Conservation (phyloP, 2,329 filamentous ascomycete genomes). For the Talaromyces sp. region DNA sequence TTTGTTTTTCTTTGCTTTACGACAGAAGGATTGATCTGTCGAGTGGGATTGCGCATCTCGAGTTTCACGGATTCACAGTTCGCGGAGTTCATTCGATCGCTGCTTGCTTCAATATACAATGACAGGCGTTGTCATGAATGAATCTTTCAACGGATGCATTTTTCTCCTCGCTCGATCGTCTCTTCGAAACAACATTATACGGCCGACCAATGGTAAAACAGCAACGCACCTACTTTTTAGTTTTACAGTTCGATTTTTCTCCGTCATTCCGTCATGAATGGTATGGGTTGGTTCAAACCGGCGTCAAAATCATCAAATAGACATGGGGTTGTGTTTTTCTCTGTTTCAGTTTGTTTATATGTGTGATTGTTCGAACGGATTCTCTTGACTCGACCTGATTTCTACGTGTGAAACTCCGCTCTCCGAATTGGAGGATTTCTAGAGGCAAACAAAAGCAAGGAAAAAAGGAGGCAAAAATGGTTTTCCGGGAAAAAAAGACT, state of each 20-base stretch:
- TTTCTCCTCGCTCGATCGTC: neutral
- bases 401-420: neutral
- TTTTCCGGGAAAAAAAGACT: neutral
- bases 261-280: conserved; percentile 28
- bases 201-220: conserved; percentile 21
- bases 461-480: conserved; percentile 3
- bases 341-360: conserved; percentile 11
- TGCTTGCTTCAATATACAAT: neutral
- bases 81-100: conserved; percentile 6
- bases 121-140: neutral
- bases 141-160: neutral
- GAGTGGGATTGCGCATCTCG: conserved; percentile 2
- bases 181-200: conserved; percentile 22
- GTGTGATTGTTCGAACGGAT: conserved; percentile 33
- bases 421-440: neutral
- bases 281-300: conserved; percentile 33
- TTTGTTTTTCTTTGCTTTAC: conserved; percentile 4
- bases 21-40: neutral
- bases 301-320: conserved; percentile 37
- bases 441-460: neutral
- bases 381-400: neutral
- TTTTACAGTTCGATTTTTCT: conserved; percentile 18
- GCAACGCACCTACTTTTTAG: conserved; percentile 8
- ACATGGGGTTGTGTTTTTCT: conserved; percentile 34
- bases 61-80: conserved; percentile 3